Evolutionary conservation across 1,284 basidiomycete species (phyloP).

Genomic region (Cryptococcus sp.): DNA sequence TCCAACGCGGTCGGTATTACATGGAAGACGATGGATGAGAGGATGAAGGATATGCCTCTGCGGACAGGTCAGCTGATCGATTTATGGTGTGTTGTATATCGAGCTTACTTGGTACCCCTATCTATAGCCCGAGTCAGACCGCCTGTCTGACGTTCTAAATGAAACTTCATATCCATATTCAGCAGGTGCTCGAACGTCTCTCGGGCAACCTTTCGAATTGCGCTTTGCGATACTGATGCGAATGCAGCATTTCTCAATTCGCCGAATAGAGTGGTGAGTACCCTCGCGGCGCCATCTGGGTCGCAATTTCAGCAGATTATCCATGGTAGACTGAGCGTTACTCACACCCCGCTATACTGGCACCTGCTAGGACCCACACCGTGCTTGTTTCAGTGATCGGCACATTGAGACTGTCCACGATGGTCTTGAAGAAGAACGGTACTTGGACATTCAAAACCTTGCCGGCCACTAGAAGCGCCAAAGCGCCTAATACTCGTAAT

Average conservation of each 20-base stretch:
- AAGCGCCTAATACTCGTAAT: slow-evolving; percentile 78
- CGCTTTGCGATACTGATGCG: slow-evolving; percentile 91
- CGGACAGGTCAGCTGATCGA: slow-evolving; percentile 5
- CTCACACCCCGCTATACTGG: slow-evolving; percentile 86
- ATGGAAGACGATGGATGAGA: slow-evolving; percentile 91
- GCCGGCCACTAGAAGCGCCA: slow-evolving; percentile 77
- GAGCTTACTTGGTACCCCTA: slow-evolving; percentile 84
- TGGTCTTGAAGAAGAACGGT: slow-evolving; percentile 88
- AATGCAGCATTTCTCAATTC: slow-evolving; percentile 96
- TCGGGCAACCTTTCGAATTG: slow-evolving; percentile 88
- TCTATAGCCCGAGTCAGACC: slow-evolving; percentile 96
- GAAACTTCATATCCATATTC: slow-evolving; percentile 87
- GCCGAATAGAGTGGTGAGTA: slow-evolving; percentile 84
- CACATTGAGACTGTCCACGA: slow-evolving; percentile 87
- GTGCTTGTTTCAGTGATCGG: slow-evolving; percentile 75
- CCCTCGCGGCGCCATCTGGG: slow-evolving; percentile 83
- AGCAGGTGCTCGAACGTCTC: slow-evolving; percentile 93
- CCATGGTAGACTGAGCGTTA: slow-evolving; percentile 21
- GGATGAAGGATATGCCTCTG: slow-evolving; percentile 93
- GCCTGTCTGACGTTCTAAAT: slow-evolving; percentile 90
- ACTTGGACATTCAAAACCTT: slow-evolving; percentile 99
- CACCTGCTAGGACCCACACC: slow-evolving; percentile 88
- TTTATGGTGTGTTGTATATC: neutral
- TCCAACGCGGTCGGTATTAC: slow-evolving; percentile 95
- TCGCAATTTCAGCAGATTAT: neutral